A percentile compares a stretch with the other conserved stretches of the same genome.
Evolutionary conservation across 1,284 basidiomycete genomes (phyloP).

Genomic region (Phlebopus sp.): DNA sequence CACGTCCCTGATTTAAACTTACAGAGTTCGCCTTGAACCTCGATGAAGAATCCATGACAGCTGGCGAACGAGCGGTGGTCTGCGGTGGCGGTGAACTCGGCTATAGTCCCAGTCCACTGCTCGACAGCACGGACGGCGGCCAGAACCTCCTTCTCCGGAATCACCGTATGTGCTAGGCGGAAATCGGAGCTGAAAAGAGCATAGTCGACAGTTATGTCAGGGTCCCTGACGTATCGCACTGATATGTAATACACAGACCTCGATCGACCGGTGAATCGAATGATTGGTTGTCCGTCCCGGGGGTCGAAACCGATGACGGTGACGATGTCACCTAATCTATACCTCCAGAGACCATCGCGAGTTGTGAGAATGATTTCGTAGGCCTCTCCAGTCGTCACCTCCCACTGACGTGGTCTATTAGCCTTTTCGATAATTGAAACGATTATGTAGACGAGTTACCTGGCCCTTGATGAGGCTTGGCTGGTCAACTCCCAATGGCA

Average conservation of each 20-base stretch:
- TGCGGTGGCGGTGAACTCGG: slow-evolving; percentile 6
- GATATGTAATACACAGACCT: slow-evolving; percentile 1
- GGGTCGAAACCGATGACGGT: slow-evolving; percentile 7
- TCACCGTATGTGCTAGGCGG: slow-evolving; percentile 4
- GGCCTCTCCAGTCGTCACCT: slow-evolving; percentile 3
- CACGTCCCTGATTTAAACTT: neutral
- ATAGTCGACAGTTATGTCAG: neutral
- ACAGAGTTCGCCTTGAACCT: slow-evolving; percentile 6
- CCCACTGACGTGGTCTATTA: slow-evolving; percentile 2
- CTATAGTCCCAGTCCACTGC: neutral
- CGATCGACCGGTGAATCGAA: slow-evolving; percentile 6
- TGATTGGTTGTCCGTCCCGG: slow-evolving; percentile 7
- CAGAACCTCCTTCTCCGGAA: slow-evolving; percentile 8
- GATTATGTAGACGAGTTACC: neutral
- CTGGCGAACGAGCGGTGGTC: neutral
- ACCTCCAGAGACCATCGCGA: slow-evolving; percentile 9
- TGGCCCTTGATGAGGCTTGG: slow-evolving; percentile 1
- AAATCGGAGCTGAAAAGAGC: neutral
- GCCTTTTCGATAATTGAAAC: neutral
- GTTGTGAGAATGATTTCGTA: slow-evolving; percentile 10
- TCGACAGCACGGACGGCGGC: slow-evolving; percentile 5
- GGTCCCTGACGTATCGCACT: neutral
- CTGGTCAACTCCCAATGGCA: neutral
- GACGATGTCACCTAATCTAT: slow-evolving; percentile 8
- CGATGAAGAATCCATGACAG: slow-evolving; percentile 7